Conservation (phyloP, 1,284 basidiomycete species). For the Volvariella volvacea region DNA sequence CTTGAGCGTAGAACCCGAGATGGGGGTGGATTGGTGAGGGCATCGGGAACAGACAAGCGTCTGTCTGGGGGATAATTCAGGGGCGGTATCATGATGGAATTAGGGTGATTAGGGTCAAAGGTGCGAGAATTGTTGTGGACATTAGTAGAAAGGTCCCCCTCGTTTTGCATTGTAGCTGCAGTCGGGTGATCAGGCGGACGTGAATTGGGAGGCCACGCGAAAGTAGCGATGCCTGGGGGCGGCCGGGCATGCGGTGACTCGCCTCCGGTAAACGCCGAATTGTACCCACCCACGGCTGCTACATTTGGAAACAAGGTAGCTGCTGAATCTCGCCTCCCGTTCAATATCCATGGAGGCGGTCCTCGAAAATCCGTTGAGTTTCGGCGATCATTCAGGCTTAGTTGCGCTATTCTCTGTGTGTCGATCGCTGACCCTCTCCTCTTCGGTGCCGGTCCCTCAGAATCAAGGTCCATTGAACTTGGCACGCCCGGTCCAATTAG, state of each 20-base stretch:
- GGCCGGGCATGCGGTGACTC: constrained; percentile 60
- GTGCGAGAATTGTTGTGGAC: constrained; percentile 24
- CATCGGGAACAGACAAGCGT: constrained; percentile 67
- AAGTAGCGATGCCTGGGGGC: constrained; percentile 56
- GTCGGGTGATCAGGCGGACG: constrained; percentile 37
- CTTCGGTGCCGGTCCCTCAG: constrained; percentile 67
- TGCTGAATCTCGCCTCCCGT: constrained; percentile 66
- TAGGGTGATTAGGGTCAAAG: constrained; percentile 31
- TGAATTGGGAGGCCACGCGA: constrained; percentile 62
- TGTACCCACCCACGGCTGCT: constrained; percentile 47
- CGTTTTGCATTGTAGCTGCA: constrained; percentile 32
- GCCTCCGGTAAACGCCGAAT: constrained; percentile 49
- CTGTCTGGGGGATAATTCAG: constrained; percentile 55
- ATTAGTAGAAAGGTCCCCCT: constrained; percentile 22
- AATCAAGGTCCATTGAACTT: constrained; percentile 45
- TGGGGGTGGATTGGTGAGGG: constrained; percentile 37
- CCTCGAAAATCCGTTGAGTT: constrained; percentile 63
- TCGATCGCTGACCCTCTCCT: constrained; percentile 76
- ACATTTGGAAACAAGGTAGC: constrained; percentile 62
- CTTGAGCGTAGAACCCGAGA: constrained; percentile 53
- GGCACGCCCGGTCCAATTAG: constrained; percentile 63
- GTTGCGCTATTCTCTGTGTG: constrained; percentile 60
- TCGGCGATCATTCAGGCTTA: constrained; percentile 69
- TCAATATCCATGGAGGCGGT: constrained; percentile 46
- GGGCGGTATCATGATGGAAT: constrained; percentile 45